These are phyloP conservation scores for Coemansia sp. DNA, from an alignment of 192 early-diverging fungal species.

Conservation along the genomic window DNA sequence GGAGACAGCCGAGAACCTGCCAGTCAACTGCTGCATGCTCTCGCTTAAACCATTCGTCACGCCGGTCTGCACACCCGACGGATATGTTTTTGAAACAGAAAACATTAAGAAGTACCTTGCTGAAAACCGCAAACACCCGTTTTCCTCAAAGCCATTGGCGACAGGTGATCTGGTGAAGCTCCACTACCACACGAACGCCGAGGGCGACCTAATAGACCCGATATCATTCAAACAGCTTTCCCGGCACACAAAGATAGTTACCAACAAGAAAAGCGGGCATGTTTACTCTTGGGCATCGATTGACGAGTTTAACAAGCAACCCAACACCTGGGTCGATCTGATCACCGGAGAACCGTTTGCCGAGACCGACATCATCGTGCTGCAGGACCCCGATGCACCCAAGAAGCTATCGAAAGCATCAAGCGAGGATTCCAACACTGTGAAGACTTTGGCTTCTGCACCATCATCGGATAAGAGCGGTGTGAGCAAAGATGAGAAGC, in stretches of 20 bases:
- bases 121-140: slow-evolving; percentile 82
- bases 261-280: slow-evolving; percentile 80
- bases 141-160: slow-evolving; percentile 73
- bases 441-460: slow-evolving; percentile 7
- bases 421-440: not conserved
- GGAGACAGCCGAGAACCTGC: slow-evolving; percentile 67
- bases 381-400: slow-evolving; percentile 59
- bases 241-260: slow-evolving; percentile 82
- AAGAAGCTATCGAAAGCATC: slow-evolving; percentile 17
- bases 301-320: slow-evolving; percentile 81
- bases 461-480: slow-evolving; percentile 8
- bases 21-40: slow-evolving; percentile 88
- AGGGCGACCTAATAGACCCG: slow-evolving; percentile 83
- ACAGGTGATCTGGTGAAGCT: slow-evolving; percentile 72
- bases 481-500: slow-evolving; percentile 54
- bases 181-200: slow-evolving; percentile 78
- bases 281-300: slow-evolving; percentile 86
- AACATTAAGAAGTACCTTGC: slow-evolving; percentile 80
- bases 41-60: slow-evolving; percentile 83
- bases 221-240: slow-evolving; percentile 87
- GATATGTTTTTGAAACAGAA: slow-evolving; percentile 83
- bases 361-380: slow-evolving; percentile 81
- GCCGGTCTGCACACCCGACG: slow-evolving; percentile 83
- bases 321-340: slow-evolving; percentile 83
- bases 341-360: slow-evolving; percentile 85